Base-by-base conservation (phyloP, 805 yeast species). In the Myxozyma vanderwaltii region DNA sequence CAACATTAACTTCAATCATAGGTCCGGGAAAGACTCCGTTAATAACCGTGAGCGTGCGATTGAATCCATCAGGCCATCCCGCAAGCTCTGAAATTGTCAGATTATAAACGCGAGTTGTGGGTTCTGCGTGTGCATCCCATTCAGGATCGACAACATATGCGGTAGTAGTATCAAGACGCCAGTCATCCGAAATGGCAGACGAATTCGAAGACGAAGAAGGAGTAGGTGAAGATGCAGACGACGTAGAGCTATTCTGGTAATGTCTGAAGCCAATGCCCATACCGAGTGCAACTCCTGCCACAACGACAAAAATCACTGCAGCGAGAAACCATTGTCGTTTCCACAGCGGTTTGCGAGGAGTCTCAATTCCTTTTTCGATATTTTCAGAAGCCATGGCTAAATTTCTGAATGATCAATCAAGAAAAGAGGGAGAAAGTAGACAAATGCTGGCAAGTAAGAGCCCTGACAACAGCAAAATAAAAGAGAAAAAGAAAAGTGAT, bases 1-100 rank as follows among this genome's bases (percentile, higher is more conserved):
- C 95, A 71, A 82, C 85, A 65, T 82, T 79, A 63, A 88, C 91
- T 52, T 82, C 79, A 66, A 92, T 75, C 54, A 81, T 80, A 19
- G 99, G 99, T 81, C 94, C 84, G 58, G 98, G 98, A 83, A 86
- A 77, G 67, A 76, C 65, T 80, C 86, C 86, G 68, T 86, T 86
- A 71, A 85, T 79, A 1, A 84, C 84, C 15, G 86, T 80, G 40
- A 85, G 81, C 39, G 75, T 71, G 38, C 89, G 72, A 56, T 73
- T 77, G 24, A 72, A 65, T 4, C 88, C 88, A 63, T 85, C 89
- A 0, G 88, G 86, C 68, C 80, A 81, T 49, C 80, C 81, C 12
- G 41, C 46, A 19, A 71, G 66, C 68, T 74, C 71, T 12, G 73
- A 63, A 10, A 75, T 69, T 4, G 75, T 71, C 74, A 77, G 78